Evolutionary conservation across 2,329 filamentous ascomycete genomes (phyloP).

Genomic region (Thielaviopsis populi): DNA sequence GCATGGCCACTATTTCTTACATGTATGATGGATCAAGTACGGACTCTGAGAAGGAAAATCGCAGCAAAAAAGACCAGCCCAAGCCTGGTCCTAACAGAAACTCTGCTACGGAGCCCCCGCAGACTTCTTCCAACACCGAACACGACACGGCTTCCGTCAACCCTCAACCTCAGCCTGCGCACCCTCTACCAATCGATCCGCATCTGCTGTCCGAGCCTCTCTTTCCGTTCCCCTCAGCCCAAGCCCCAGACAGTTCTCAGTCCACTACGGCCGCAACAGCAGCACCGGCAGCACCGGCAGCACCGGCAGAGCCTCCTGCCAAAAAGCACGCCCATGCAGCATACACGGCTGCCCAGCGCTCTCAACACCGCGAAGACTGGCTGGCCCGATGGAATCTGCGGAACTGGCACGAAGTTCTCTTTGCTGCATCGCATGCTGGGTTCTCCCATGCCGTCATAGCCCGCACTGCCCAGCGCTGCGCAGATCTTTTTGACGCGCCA

Average conservation of each 20-base stretch:
- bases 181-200: not conserved
- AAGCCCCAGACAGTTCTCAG: not conserved
- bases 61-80: not conserved
- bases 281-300: not conserved
- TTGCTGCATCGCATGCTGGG: constrained; percentile 58
- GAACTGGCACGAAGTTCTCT: constrained; percentile 78
- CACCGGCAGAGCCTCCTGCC: not conserved
- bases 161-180: not conserved
- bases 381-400: constrained; percentile 33
- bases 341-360: not conserved
- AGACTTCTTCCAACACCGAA: not conserved
- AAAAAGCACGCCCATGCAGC: not conserved
- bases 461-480: constrained; percentile 58
- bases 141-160: not conserved
- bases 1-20: constrained; percentile 26
- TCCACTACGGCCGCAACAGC: not conserved
- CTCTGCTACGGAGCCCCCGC: not conserved
- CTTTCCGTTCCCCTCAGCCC: constrained; percentile 1
- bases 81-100: not conserved
- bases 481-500: constrained; percentile 55
- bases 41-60: not conserved
- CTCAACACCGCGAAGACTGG: constrained; percentile 19
- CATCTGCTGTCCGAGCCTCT: not conserved
- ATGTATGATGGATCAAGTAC: constrained; percentile 15
- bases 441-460: constrained; percentile 51